Evolutionary conservation across 2,329 filamentous ascomycete species (phyloP).

Genomic region (Colletotrichum coccodes): DNA sequence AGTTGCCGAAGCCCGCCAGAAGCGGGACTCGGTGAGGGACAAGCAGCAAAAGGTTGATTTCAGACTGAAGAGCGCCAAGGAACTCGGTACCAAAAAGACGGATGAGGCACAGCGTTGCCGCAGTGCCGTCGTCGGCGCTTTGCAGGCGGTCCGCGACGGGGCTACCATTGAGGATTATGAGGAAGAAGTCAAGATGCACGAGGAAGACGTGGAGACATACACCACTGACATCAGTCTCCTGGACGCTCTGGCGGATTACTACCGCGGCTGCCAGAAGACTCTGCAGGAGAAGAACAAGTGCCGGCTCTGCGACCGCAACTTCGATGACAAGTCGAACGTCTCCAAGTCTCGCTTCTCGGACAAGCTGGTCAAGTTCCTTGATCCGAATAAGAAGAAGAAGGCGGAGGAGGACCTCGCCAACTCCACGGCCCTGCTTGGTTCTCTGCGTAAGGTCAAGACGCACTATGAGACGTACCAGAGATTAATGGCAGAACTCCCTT

Average conservation of each 20-base stretch:
- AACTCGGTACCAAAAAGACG: conserved; percentile 72
- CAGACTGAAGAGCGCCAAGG: conserved; percentile 72
- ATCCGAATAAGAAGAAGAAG: conserved; percentile 70
- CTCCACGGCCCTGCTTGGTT: conserved; percentile 60
- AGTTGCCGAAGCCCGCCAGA: conserved; percentile 73
- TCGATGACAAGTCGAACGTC: conserved; percentile 68
- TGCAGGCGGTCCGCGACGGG: conserved; percentile 55
- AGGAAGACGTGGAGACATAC: conserved; percentile 67
- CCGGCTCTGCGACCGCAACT: conserved; percentile 77
- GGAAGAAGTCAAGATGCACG: conserved; percentile 60
- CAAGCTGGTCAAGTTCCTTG: conserved; percentile 72
- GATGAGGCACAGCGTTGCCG: conserved; percentile 72
- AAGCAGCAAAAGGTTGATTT: conserved; percentile 83
- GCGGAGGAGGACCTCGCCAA: conserved; percentile 70
- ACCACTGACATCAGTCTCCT: conserved; percentile 76
- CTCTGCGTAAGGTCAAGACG: conserved; percentile 70
- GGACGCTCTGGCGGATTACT: conserved; percentile 77
- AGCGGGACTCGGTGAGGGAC: conserved; percentile 75
- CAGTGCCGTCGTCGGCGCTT: conserved; percentile 60
- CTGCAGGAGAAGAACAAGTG: conserved; percentile 78
- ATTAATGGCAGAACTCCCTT: conserved; percentile 77
- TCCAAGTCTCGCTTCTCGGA: conserved; percentile 70
- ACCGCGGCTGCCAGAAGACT: conserved; percentile 72
- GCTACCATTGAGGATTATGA: conserved; percentile 64
- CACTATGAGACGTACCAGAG: conserved; percentile 81